Evolutionary conservation across 1,284 basidiomycete genomes (phyloP), one percentile per base, ranked within the genome.

Genomic region (Apiotrichum siamense): DNA sequence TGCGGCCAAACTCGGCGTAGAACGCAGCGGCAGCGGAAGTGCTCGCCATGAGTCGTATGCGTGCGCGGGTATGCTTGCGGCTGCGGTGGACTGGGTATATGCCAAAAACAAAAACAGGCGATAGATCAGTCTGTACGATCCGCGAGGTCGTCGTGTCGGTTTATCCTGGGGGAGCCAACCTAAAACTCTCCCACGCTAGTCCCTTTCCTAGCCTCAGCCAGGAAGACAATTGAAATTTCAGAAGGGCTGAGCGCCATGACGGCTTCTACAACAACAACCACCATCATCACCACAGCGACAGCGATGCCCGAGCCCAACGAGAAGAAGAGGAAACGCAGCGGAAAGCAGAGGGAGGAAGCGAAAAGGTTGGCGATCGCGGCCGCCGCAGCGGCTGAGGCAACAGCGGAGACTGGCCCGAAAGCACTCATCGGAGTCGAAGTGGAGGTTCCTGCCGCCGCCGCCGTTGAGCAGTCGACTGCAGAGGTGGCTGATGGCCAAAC

Each of bases 251-350:
- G n/a, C n/a, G n/a, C n/a, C n/a, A n/a, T n/a, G n/a, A n/a, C n/a
- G n/a, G 13, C 25, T 11, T 3, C 27, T 6, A 36, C 46, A 20
- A 18, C 9, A 41, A 18, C 23, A 43, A 47, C 45, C 46, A 49
- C 20, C 42, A 49, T 27, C 27, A 42, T 31, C 42, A 46, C 25
- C 37, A 39, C 31, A 25, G 52, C 44, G 38, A 35, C 50, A 24
- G 47, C 45, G 39, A 27, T 33, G 24, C 17, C 43, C 24, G 40
- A n/a, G 26, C 43, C 39, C 21, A 20, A 21, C 17, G 54, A 54
- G 7, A 66, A 66, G 58, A 73, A 73, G 58, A 48, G 70, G 23
- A 74, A 74, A 55, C 60, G 72, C 32, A 70, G 70, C 0, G 72
- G 72, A 24, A 71, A 69, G 58, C 60, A 67, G 54, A 45, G 69